Evolutionary conservation across 176 grass and related monocot genomes (phyloP).

Genomic region (Hordeum marinum): DNA sequence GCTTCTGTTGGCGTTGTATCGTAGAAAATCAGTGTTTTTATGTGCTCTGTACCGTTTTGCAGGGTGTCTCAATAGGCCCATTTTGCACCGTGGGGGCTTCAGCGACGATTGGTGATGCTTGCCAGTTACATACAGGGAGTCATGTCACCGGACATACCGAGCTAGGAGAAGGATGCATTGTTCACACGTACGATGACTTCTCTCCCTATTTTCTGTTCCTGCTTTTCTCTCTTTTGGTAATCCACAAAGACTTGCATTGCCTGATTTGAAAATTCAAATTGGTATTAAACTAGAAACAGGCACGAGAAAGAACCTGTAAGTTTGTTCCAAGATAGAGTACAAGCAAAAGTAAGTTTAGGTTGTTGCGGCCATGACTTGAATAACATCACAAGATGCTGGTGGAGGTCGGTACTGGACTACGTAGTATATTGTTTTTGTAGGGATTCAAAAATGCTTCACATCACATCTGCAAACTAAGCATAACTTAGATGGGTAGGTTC

Average conservation of each 20-base stretch:
- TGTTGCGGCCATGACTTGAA: background rate
- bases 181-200: slow-evolving; percentile 49
- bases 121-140: slow-evolving; percentile 65
- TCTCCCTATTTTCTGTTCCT: background rate
- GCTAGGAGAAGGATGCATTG: slow-evolving; percentile 60
- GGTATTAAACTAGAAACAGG: background rate
- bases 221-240: background rate
- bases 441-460: background rate
- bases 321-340: background rate
- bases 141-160: slow-evolving; percentile 66
- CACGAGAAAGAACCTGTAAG: background rate
- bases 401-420: background rate
- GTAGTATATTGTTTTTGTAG: background rate
- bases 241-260: background rate
- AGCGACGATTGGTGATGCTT: slow-evolving; percentile 63
- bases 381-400: background rate
- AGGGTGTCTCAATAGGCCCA: slow-evolving; percentile 72
- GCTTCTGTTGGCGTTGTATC: background rate
- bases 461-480: background rate
- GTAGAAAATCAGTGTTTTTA: background rate
- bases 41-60: slow-evolving; percentile 12
- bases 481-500: too few relatives aligned
- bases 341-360: background rate
- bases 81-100: slow-evolving; percentile 71
- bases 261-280: background rate